Base-by-base conservation (phyloP, 2,329 filamentous ascomycete genomes). In the Fusarium nelsonii region DNA sequence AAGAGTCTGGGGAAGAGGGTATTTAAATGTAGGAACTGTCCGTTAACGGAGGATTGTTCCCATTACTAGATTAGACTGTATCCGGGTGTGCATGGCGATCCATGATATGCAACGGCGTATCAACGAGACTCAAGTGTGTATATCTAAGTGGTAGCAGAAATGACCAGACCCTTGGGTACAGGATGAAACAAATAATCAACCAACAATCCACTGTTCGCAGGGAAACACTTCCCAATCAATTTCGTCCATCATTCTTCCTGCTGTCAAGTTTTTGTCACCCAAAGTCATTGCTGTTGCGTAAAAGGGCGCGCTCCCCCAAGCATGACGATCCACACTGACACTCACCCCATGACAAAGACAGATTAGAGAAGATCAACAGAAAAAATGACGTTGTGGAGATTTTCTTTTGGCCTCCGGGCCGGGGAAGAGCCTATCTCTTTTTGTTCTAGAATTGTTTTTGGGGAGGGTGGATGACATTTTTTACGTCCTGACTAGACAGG, bases 321-420 rank as follows among this genome's bases (percentile, higher is more conserved):
- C 41, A 48, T 72, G 66, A 66, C 52, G 66, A 60, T 70, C 69
- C 64, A 70, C 70, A 36, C 41, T 39, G 66, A 51, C 54, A 43
- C 16, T 8, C 18, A 49, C 30, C 34, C 34, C 34, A 51, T 51
- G 48, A 51, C 23, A 39, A 23, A 36, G 34, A 51, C 23, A 39
- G 34, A 51, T 51, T 51, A 37, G 48, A 36, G 23, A 36, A 28
- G 48, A 51, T 51, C 23, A 51, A 51, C 48, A 37, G 40, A 23
- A 63, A 63, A 23, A 23, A 23, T 71, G 70, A 69, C 70, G 68
- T 67, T 72, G 65, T 69, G 68, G 65, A 26, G 53, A 49, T n/a
- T 39, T 57, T 26, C 40, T 54, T 32, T 45, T 54, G 23, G 58
- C 52, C 58, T n/a, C 69, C 58, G 69, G 60, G 52, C 63, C 62